Base-by-base conservation (phyloP, 2,329 filamentous ascomycete species). In the Hymenoscyphus infarciens region DNA sequence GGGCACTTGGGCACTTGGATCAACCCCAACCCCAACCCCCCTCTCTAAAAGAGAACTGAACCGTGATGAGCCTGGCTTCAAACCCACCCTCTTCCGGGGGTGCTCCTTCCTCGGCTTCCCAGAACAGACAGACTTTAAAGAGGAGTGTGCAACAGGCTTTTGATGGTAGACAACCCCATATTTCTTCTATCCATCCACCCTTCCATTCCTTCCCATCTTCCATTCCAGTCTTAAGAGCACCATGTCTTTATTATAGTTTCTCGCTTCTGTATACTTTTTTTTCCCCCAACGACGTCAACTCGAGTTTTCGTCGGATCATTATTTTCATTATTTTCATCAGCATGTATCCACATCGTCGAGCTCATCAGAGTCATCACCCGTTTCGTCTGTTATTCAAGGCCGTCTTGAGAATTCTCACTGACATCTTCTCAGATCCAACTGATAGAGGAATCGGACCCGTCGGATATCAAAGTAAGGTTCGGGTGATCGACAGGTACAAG, bases 401-500 rank as follows among this genome's bases (percentile, higher is more conserved):
- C 69, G 71, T 64, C 63, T 67, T 22, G 62, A 58, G 29, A 38
- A 60, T 42, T 58, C 53, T 64, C 56, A 68, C 79, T 80, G 74
- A 81, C 74, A 70, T 70, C 59, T 70, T 64, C 45, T 63, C 74
- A 87, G 84, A 87, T 74, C 77, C 81, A 38, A 75, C 77, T 60
- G 83, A 86, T 70, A 79, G 82, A 63, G 79, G 80, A 60, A 73
- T 72, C 57, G 77, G 78, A 53, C 75, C 66, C 5, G 73, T 81
- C 13, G 77, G 78, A 15, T 89, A 89, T 74, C 84, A 87, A 73
- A 86, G 85, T 74, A 97, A 97, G 77, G 90, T 95, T 67, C 88
- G 91, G 66, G 92, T 98, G 63, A 89, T 89, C 64, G 94, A 98
- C 77, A 89, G 90, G 69, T 99, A 98, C 78, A 92, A 95, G 71